Evolutionary conservation across 2,329 filamentous ascomycete species (phyloP), one percentile per base, ranked within the genome.

Genomic region (Colletotrichum cuscutae): DNA sequence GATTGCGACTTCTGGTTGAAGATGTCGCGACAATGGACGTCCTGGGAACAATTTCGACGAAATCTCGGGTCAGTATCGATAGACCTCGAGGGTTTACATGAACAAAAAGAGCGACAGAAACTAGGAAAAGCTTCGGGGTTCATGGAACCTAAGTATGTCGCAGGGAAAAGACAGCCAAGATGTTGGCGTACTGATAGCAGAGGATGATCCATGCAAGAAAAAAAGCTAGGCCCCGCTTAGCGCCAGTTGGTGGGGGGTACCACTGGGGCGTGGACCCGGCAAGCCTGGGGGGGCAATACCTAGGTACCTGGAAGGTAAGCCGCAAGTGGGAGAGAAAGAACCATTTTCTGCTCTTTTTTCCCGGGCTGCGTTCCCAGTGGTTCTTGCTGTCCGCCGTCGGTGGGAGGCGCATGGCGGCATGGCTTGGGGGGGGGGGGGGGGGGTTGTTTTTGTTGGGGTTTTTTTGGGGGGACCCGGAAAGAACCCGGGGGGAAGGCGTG

Each of bases 181-280:
- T 65, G 59, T 70, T 69, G 70, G 70, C 66, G 66, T 65, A 30
- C 65, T 72, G 66, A 72, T 72, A 72, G 60, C 60, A 60, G 60
- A 65, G 70, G 65, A 70, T 72, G 32, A 72, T 64, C 65, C 70
- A 65, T 65, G 65, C 65, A 32, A 67, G 24, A 71, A 71, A 67
- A 71, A 72, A 69, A 59, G 70, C 70, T 66, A 64, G 70, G 46
- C 60, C 60, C 66, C 65, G 60, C 70, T 28, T 72, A 68, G 70
- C 59, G 65, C 60, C 15, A 59, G 49, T 49, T n/a, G 61, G 53
- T 64, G 70, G 65, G 65, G 70, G 37, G 15, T 42, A 42, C 37
- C 37, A 42, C 37, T 42, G 37, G 37, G 28, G 52, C 22, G 58
- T 57, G 49, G 12, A 26, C 11, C 60, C 19, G 26, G 59, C 35